These are phyloP conservation scores for Pascua sp. DNA, from an alignment of 1,284 basidiomycete species.

Conservation along the genomic window DNA sequence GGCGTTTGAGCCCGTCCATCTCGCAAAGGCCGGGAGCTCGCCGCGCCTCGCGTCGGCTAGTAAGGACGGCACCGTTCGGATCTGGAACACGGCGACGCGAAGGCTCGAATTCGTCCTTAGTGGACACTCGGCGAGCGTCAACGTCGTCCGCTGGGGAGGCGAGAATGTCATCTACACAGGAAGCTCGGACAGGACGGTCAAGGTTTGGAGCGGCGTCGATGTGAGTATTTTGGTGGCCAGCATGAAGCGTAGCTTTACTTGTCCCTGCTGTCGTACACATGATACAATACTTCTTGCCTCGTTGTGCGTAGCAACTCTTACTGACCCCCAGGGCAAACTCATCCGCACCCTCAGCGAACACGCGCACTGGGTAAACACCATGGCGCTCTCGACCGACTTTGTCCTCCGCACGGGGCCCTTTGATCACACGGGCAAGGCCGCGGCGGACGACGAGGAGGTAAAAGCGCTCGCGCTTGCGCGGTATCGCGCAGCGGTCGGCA, in stretches of 20 bases:
- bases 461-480: conserved; percentile 69
- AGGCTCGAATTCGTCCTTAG: conserved; percentile 80
- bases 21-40: conserved; percentile 58
- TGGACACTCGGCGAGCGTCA: conserved; percentile 90
- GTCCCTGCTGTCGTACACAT: conserved; percentile 53
- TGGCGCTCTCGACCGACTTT: conserved; percentile 93
- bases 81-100: conserved; percentile 79
- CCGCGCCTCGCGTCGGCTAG: conserved; percentile 92
- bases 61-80: conserved; percentile 90
- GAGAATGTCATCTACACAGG: conserved; percentile 89
- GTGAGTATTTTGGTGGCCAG: conserved; percentile 50
- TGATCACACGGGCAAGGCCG: conserved; percentile 75
- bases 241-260: neutral
- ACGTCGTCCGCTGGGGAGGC: conserved; percentile 94
- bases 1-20: conserved; percentile 92
- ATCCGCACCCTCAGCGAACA: conserved; percentile 80
- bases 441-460: conserved; percentile 73
- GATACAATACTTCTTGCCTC: conserved; percentile 35
- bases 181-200: conserved; percentile 86
- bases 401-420: conserved; percentile 91
- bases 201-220: conserved; percentile 84
- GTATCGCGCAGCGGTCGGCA: conserved; percentile 65
- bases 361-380: conserved; percentile 97
- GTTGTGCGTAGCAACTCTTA: neutral
- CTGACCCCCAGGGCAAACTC: conserved; percentile 53